Base-by-base conservation (phyloP, 2,329 filamentous ascomycete genomes). In the Neonectria punicea region DNA sequence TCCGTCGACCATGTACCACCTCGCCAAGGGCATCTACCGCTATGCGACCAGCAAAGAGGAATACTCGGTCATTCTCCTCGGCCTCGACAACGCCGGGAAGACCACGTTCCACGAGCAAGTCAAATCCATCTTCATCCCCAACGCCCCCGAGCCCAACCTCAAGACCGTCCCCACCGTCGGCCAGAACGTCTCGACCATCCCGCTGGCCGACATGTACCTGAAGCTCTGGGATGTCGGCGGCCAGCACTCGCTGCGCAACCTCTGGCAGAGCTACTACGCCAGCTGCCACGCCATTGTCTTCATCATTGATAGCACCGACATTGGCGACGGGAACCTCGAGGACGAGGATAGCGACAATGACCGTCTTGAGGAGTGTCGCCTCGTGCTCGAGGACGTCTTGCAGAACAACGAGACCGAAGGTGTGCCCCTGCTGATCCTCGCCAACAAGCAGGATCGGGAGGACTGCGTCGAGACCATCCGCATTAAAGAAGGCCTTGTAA, bases 181-280 rank as follows among this genome's bases (percentile, higher is more conserved):
- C 70, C 96, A 98, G 80, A 98, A 98, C 81, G 94, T 98, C 69
- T 92, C 93, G 67, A 96, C 94, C 51, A 93, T 99, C 77, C 89
- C 92, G 22, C 86, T 98, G 25, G 92, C 93, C 16, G 93, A 97
- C 79, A 95, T 98, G 89, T 98, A 98, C 84, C 86, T 99, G 76
- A 97, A 98, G 84, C 92, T 99, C 74, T 98, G 96, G 96, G 96
- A 99, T 78, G 93, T 99, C 1, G 96, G 96, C 69, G 96, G 96
- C 7, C 96, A 99, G 80, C 90, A 96, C 76, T 92, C 89, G 30
- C 87, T 99, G 76, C 91, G 96, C 67, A 91, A 92, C 68, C 88
- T 98, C 34, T 99, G 96, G 96, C 93, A 97, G 80, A 93, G 90
- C 80, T 99, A 99, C 83, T 99, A 98, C 84, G 86, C 90, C 55